Evolutionary conservation across 352 stramenopile species (phyloP), one percentile per base, ranked within the genome.

Genomic region (Phytophthora boehmeriae): DNA sequence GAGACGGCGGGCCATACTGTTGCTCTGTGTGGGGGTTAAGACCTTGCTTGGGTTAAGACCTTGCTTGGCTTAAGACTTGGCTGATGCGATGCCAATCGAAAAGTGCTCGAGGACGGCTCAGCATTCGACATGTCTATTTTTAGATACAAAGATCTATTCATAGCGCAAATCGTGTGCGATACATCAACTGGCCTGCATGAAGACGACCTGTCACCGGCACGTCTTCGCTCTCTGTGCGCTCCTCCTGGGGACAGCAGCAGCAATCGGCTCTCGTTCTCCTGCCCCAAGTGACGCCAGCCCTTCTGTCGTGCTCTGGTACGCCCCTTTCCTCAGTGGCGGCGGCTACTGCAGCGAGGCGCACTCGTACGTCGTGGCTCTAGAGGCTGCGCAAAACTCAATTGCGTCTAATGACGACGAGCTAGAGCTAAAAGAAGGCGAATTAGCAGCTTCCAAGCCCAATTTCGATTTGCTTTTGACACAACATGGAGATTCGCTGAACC

Each of bases 311-410:
- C 45, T 94, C 2, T 97, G 91, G 91, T 96, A 92, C 51, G 91
- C 90, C 41, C 91, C 92, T 47, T 97, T 97, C 45, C 84, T 97
- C 42, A 96, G 86, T 48, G 93, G 93, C 36, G 92, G 93, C 30
- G 92, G 92, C 17, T 98, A 98, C 74, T 97, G 88, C 75, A 95
- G 81, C 53, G 91, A 98, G 70, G 92, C 92, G 48, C 90, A 91
- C 59, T 89, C 89, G 49, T 97, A 95, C 49, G 78, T 95, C 8
- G 71, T 80, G 9, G 80, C 86, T 5, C 58, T 98, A 25, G 63
- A 76, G 22, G 51, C 63, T n/a, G 81, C 70, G 19, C 39, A 76
- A 10, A 44, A 41, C 17, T 48, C 42, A 47, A 41, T 14, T 14
- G 11, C 45, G 13, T n/a, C 30, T 19, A 56, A 17, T 34, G 28